Percentiles rank a stretch among this genome's conserved stretches.
phyloP scores from a whole-genome alignment of 495 filamentous ascomycete genomes.

The Aspergillus saccharolyticus region DNA sequence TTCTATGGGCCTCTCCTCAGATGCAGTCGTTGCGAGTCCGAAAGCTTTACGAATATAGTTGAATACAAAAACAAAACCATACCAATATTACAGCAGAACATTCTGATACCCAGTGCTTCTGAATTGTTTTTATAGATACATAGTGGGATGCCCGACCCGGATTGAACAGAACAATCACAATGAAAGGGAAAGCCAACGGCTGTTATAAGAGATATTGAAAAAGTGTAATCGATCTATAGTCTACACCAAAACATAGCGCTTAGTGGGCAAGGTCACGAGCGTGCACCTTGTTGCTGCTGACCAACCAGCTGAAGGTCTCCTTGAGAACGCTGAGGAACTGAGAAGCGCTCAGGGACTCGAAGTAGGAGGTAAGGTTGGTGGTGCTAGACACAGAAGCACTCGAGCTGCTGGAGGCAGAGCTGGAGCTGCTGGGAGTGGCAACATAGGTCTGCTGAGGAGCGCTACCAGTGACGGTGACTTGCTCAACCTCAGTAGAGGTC shows the following conservation, averaged over 20 bases:
- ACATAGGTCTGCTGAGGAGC: constrained; percentile 2
- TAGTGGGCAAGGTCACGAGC: constrained; percentile 31
- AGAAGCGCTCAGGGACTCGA: constrained; percentile 34
- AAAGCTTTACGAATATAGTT: neutral
- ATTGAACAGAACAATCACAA: constrained; percentile 11
- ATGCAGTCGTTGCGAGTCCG: neutral
- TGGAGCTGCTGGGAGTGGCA: constrained; percentile 9
- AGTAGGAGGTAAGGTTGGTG: constrained; percentile 29
- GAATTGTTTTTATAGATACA: constrained; percentile 11
- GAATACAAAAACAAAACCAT: neutral
- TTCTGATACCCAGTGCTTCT: constrained; percentile 3
- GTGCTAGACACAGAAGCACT: constrained; percentile 16
- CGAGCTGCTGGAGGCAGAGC: constrained; percentile 11
- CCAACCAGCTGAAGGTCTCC: constrained; percentile 35
- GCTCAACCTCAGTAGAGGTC: constrained; percentile 5
- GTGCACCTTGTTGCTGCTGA: constrained; percentile 36
- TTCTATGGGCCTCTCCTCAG: neutral
- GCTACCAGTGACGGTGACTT: constrained; percentile 4
- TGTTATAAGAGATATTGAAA: constrained; percentile 2
- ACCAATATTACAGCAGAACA: neutral
- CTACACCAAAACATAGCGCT: constrained; percentile 4
- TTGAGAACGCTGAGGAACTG: constrained; percentile 32
- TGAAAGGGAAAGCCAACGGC: constrained; percentile 12
- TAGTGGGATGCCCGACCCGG: constrained; percentile 10
- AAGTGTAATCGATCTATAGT: constrained; percentile 12